Evolutionary conservation across 2,329 filamentous ascomycete species (phyloP), one percentile per base, ranked within the genome.

Genomic region (Passalora sequoiae): DNA sequence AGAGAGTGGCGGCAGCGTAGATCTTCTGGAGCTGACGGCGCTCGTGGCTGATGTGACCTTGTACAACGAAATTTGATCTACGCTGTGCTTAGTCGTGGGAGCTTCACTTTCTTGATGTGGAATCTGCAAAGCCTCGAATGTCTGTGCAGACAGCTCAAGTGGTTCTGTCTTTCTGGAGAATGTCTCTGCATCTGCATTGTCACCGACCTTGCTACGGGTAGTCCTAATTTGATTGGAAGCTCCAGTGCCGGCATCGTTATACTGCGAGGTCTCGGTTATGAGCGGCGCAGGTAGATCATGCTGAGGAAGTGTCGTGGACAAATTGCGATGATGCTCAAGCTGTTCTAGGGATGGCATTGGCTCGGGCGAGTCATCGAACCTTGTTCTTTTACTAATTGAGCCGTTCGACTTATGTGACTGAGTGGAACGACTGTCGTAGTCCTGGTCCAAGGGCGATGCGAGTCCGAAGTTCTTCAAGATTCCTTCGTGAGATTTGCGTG

Each of bases 1-100:
- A 9, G 64, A 65, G 4, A 71, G 60, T 30, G 67, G 64, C 37
- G 67, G 67, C 4, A 65, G 17, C 5, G 32, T 47, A 25, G 29
- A 20, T 8, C 38, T 15, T 32, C 38, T 19, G 2, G 28, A 32
- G 21, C 12, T 32, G 20, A 4, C 19, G 19, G 28, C 8, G 7
- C 28, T 9, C 1, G 20, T 13, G n/a, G n/a, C n/a, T n/a, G n/a
- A n/a, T n/a, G n/a, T n/a, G n/a, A n/a, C n/a, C n/a, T n/a, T n/a
- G n/a, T n/a, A n/a, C n/a, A n/a, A n/a, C n/a, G n/a, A n/a, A 2
- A 24, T 21, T 6, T 16, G 2, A 6, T 40, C 22, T n/a, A 25
- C 10, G 19, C 15, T 32, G 19, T n/a, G 16, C 13, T 13, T 17
- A 32, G 15, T 12, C n/a, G n/a, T n/a, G n/a, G n/a, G n/a, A 6